These are phyloP conservation scores for Pleurotus sapidus DNA, from an alignment of 768 basidiomycete species.

Conservation along the genomic window DNA sequence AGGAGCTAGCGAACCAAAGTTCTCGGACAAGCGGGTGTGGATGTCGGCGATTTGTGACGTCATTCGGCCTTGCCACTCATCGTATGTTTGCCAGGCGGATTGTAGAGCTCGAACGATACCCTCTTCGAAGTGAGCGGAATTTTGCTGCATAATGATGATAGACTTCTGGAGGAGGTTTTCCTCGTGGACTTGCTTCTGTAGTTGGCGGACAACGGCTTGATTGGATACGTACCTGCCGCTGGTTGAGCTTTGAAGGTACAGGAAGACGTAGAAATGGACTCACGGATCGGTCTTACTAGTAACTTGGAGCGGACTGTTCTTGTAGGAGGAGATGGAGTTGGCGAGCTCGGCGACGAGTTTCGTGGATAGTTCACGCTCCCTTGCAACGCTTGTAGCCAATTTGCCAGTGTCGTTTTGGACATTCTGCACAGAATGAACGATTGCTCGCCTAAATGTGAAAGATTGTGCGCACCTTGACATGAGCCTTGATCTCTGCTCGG, in stretches of 20 bases:
- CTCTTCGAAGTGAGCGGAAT: conserved; percentile 94
- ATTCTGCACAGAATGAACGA: conserved; percentile 43
- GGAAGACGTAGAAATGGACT: conserved; percentile 25
- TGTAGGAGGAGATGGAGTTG: conserved; percentile 83
- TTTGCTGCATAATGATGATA: conserved; percentile 97
- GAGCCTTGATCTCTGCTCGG: conserved; percentile 93
- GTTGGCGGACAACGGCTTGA: conserved; percentile 69
- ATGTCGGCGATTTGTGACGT: conserved; percentile 69
- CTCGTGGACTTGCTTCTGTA: conserved; percentile 91
- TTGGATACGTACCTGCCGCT: conserved; percentile 63
- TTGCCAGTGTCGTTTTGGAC: conserved; percentile 96
- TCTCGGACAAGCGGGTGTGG: conserved; percentile 64
- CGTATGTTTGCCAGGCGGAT: conserved; percentile 96
- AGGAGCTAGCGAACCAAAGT: conserved; percentile 78
- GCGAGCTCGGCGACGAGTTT: conserved; percentile 85
- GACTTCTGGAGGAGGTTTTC: conserved; percentile 98
- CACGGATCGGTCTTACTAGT: conserved; percentile 81
- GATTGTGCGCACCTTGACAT: conserved; percentile 70
- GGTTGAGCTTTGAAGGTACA: background rate
- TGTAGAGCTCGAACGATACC: conserved; percentile 94
- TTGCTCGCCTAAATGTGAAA: no score
- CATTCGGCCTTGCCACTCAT: conserved; percentile 91
- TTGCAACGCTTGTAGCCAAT: conserved; percentile 86
- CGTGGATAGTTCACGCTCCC: conserved; percentile 87
- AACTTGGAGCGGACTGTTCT: conserved; percentile 91